These are phyloP conservation scores for Carex sylvatica DNA, from an alignment of 202 grass and related monocot species.

Conservation along the genomic window DNA sequence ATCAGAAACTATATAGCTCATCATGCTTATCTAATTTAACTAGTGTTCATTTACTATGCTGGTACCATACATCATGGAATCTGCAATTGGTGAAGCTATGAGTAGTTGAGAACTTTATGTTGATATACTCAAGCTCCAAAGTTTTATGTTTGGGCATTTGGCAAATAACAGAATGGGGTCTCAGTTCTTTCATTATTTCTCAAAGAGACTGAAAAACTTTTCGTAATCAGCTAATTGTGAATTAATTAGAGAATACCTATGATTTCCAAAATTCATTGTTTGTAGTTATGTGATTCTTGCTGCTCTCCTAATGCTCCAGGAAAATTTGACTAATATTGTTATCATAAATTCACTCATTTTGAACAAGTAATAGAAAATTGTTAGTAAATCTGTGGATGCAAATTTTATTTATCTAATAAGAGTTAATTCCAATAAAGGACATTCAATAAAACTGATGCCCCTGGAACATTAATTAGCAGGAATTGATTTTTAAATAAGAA, in stretches of 20 bases:
- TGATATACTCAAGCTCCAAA: background rate
- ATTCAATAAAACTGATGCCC: background rate
- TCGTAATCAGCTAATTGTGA: background rate
- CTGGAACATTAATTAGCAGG: background rate
- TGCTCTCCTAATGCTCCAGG: background rate
- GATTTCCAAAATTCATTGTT: conserved; percentile 7
- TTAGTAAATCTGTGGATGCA: background rate
- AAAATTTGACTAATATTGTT: background rate
- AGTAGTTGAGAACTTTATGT: background rate
- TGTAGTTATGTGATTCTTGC: background rate
- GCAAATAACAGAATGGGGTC: background rate
- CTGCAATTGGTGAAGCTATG: background rate
- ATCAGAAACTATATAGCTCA: background rate
- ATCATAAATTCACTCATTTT: too few species aligned
- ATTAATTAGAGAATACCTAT: background rate
- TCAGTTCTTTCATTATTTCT: background rate
- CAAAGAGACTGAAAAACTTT: background rate
- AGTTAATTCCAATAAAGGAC: background rate
- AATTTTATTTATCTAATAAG: background rate
- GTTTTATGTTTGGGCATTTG: background rate
- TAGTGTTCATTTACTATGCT: conserved; percentile 1
- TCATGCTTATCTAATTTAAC: background rate
- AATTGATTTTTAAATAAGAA: background rate
- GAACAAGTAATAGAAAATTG: background rate
- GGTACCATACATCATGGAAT: background rate